phyloP scores from a whole-genome alignment of 2,329 filamentous ascomycete genomes.

The Xylaria sp. region DNA sequence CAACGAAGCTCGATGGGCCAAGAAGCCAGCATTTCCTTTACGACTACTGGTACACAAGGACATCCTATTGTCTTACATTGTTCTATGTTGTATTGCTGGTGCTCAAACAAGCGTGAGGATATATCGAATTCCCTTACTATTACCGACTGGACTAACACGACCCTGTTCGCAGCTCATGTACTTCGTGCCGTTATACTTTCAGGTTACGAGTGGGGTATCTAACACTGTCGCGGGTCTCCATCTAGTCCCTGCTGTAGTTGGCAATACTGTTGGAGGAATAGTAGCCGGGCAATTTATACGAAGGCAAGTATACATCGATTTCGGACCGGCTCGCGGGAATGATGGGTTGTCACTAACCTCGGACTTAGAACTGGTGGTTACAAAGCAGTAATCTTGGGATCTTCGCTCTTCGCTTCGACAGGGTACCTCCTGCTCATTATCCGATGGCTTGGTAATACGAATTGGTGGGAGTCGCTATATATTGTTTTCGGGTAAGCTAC shows the following conservation, averaged over 20 bases:
- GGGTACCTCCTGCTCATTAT: slow-evolving; percentile 65
- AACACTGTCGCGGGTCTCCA: slow-evolving; percentile 69
- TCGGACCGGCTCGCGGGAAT: not conserved
- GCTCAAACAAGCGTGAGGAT: slow-evolving; percentile 66
- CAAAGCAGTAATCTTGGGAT: slow-evolving; percentile 65
- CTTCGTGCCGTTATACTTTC: slow-evolving; percentile 75
- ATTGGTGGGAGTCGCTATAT: slow-evolving; percentile 66
- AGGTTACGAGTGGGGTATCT: slow-evolving; percentile 67
- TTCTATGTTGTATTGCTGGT: slow-evolving; percentile 63
- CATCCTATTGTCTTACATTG: slow-evolving; percentile 63
- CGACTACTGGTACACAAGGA: slow-evolving; percentile 63
- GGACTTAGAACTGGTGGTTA: slow-evolving; percentile 66
- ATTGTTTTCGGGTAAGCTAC: slow-evolving; percentile 62
- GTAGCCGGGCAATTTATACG: slow-evolving; percentile 68
- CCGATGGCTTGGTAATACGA: slow-evolving; percentile 70
- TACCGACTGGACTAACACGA: slow-evolving; percentile 22
- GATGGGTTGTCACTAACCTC: not conserved
- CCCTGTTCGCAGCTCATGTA: slow-evolving; percentile 64
- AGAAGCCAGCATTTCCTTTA: slow-evolving; percentile 70
- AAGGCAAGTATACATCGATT: slow-evolving; percentile 44
- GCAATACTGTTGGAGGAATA: slow-evolving; percentile 73
- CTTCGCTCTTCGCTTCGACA: slow-evolving; percentile 57
- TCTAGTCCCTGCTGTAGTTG: slow-evolving; percentile 73
- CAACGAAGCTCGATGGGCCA: slow-evolving; percentile 56
- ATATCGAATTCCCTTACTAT: slow-evolving; percentile 21